A percentile compares a stretch with the other conserved stretches of the same genome.
These are phyloP conservation scores for Termitomyces sp. DNA, from an alignment of 768 basidiomycete species.

Conservation along the genomic window DNA sequence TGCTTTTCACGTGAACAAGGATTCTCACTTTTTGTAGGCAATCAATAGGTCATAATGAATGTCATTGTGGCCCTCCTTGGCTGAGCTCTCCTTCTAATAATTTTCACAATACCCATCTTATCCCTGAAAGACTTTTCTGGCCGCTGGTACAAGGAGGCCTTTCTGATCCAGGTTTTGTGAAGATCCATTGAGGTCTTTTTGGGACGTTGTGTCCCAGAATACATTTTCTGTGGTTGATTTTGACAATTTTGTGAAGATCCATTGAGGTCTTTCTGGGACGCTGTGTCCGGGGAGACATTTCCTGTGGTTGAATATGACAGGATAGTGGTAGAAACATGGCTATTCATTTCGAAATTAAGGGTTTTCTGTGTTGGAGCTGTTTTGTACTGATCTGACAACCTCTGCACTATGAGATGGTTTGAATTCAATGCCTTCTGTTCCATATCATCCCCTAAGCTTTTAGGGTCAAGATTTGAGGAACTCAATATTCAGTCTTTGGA, in stretches of 20 bases:
- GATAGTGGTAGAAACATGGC: too few relatives aligned
- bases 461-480: too few relatives aligned
- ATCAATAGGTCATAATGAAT: conserved; percentile 73
- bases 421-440: too few relatives aligned
- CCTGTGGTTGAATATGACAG: too few relatives aligned
- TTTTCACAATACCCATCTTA: conserved; percentile 29
- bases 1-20: conserved; percentile 4
- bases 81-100: conserved; percentile 47
- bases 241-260: conserved; percentile 18
- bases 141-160: conserved; percentile 37
- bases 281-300: neutral
- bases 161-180: conserved; percentile 32
- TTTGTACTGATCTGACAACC: too few relatives aligned
- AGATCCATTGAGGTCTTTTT: conserved; percentile 23
- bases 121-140: conserved; percentile 23
- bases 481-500: too few relatives aligned
- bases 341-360: too few relatives aligned
- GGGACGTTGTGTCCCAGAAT: conserved; percentile 8
- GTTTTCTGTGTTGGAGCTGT: too few relatives aligned
- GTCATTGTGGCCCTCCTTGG: conserved; percentile 55
- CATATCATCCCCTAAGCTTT: too few relatives aligned
- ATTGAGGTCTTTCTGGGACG: conserved; percentile 26
- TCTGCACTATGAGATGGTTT: too few relatives aligned
- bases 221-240: too few relatives aligned
- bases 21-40: conserved; percentile 74